phyloP scores from a whole-genome alignment of 2,329 filamentous ascomycete genomes.

The Arachnomyces sp. region DNA sequence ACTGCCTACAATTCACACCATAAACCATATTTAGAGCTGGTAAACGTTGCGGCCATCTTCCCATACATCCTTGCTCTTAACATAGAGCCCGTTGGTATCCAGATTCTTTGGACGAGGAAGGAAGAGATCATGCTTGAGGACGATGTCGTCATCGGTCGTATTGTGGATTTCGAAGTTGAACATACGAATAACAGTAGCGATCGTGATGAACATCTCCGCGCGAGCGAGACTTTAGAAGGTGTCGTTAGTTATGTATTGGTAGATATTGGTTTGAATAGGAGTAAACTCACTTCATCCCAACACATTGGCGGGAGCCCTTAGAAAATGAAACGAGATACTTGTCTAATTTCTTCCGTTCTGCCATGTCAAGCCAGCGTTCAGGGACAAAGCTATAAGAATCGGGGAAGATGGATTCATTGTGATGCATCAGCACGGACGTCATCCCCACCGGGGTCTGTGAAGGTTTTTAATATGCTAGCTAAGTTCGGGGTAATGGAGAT shows the following conservation, averaged over 20 bases:
- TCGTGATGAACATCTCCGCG: constrained; percentile 10
- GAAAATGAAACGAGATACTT: constrained; percentile 17
- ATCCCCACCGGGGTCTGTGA: constrained; percentile 16
- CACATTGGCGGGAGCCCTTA: constrained; percentile 15
- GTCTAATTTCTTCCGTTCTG: constrained; percentile 12
- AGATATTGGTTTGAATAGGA: too few species aligned
- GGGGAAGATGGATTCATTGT: constrained; percentile 17
- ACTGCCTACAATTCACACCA: too few species aligned
- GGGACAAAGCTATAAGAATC: constrained; percentile 15
- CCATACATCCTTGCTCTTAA: neutral
- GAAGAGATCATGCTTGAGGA: constrained; percentile 13
- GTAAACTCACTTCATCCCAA: constrained; percentile 16
- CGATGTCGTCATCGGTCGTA: constrained; percentile 15
- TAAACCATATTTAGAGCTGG: too few species aligned
- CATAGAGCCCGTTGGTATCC: constrained; percentile 9
- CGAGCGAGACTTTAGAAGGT: constrained; percentile 7
- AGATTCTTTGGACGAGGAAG: constrained; percentile 13
- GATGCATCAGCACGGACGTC: constrained; percentile 15
- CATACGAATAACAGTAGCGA: constrained; percentile 7
- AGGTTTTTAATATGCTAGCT: neutral
- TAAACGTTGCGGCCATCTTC: too few species aligned
- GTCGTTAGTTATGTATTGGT: neutral
- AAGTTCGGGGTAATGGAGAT: neutral
- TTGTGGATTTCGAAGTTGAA: constrained; percentile 13
- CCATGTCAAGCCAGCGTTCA: constrained; percentile 16